Base-by-base conservation (phyloP, 1,284 basidiomycete genomes). In the Moesziomyces antarcticus region DNA sequence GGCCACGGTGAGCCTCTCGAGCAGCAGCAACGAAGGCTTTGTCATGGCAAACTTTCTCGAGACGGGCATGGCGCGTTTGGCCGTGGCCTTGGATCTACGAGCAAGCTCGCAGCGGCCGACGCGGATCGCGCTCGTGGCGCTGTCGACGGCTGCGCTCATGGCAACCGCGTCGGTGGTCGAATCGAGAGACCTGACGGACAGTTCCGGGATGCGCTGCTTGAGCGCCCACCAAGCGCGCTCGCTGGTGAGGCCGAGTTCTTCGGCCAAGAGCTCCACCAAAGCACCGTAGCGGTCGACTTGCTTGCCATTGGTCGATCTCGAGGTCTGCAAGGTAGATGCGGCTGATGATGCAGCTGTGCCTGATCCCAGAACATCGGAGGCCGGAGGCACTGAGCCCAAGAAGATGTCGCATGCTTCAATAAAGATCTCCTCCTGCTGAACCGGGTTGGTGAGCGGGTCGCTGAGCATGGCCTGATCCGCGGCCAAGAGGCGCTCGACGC, bases 331-430 rank as follows among this genome's bases (percentile, higher is more conserved):
- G 16, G 22, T 24, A 21, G 13, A 22, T 25, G 20, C 10, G 3
- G 52, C 13, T 30, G 16, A 11, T 11, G 37, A 18, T 14, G 37
- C 13, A 40, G 16, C 16, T 18, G 37, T 18, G 37, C 47, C 14
- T 18, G 43, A 20, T 37, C 24, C 46, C 3, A 40, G 35, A 6
- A 41, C 50, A 9, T 62, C 59, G 21, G 68, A 64, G 14, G 58
- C 37, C n/a, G 58, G 24, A 25, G 74, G 56, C 11, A 77, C 57
- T 69, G 90, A 25, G 88, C 93, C 94, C 69, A 98, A 92, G 85
- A 99, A 98, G 25, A 97, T 89, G 83, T 99, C 97, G 25, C 91
- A 88, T 0, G 93, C 93, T 82, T 97, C 93, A 45, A 95, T 87
- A 77, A 92, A 94, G 24, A 97, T 90, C 59, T 96, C 93, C 82